Percentiles rank a stretch among this genome's conserved stretches.
Evolutionary conservation across 345 rosid species (phyloP).

Genomic region (Rhodamnia argentea): DNA sequence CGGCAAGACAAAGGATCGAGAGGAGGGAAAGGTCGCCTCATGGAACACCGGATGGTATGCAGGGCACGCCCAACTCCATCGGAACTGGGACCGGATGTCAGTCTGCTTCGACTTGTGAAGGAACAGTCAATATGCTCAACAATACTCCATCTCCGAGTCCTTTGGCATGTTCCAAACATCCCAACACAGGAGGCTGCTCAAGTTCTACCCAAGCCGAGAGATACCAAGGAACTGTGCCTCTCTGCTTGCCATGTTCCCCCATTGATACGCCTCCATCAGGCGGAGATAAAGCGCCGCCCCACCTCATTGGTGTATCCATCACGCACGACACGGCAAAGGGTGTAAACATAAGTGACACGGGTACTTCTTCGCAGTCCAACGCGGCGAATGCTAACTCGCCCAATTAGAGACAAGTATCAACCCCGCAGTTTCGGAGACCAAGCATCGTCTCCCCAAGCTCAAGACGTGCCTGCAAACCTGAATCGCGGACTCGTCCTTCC

Average conservation of each 20-base stretch:
- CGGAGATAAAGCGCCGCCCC: not conserved
- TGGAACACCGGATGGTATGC: not conserved
- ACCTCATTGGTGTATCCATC: not conserved
- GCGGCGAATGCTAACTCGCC: not conserved
- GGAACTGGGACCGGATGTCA: not conserved
- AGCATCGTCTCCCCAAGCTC: not conserved
- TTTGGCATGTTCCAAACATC: not conserved
- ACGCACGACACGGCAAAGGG: not conserved
- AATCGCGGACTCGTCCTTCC: not conserved
- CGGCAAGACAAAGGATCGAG: not conserved
- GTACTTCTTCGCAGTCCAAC: not conserved
- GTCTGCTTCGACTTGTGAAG: not conserved
- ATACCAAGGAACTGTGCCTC: too few species aligned
- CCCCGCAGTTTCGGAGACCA: not conserved
- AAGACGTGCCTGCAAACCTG: not conserved
- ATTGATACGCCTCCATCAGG: not conserved
- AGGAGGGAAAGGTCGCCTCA: not conserved
- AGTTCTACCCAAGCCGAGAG: too few species aligned
- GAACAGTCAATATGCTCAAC: not conserved
- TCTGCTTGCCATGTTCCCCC: not conserved
- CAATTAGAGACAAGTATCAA: not conserved
- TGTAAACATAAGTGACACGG: not conserved
- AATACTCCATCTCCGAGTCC: not conserved
- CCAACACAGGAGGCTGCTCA: not conserved
- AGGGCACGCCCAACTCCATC: not conserved